phyloP scores from a whole-genome alignment of 2,329 filamentous ascomycete genomes.

The Colletotrichum godetiae region DNA sequence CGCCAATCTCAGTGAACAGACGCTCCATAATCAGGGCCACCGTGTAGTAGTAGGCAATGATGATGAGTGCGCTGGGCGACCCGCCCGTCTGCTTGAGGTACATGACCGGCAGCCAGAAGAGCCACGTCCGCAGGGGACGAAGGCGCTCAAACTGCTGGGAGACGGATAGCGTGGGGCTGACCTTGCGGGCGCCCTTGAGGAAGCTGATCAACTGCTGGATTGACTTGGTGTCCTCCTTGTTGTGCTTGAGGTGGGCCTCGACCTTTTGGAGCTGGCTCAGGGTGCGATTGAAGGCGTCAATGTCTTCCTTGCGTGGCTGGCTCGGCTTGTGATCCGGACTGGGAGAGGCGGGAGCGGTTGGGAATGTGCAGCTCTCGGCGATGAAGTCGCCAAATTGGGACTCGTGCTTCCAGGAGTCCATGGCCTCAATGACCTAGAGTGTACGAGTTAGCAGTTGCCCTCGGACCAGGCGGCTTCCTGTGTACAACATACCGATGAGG shows the following conservation, averaged over 20 bases:
- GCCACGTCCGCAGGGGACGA: conserved; percentile 88
- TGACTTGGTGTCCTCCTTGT: conserved; percentile 75
- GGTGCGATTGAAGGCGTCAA: conserved; percentile 74
- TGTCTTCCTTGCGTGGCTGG: conserved; percentile 75
- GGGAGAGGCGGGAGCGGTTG: conserved; percentile 73
- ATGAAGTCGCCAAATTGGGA: conserved; percentile 89
- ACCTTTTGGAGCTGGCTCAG: conserved; percentile 76
- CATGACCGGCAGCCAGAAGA: conserved; percentile 93
- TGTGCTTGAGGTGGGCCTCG: conserved; percentile 74
- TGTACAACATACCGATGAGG: conserved; percentile 77
- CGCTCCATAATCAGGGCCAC: conserved; percentile 89
- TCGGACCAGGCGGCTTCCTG: not conserved
- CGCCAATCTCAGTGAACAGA: conserved; percentile 90
- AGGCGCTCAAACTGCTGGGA: conserved; percentile 91
- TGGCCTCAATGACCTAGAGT: conserved; percentile 80
- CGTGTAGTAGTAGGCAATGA: conserved; percentile 92
- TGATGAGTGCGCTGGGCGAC: conserved; percentile 81
- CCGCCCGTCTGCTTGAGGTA: conserved; percentile 82
- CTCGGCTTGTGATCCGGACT: conserved; percentile 70
- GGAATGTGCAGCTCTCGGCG: conserved; percentile 80
- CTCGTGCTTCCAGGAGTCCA: conserved; percentile 92
- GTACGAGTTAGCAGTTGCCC: not conserved
- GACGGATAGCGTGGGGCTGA: conserved; percentile 75
- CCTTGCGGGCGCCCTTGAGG: conserved; percentile 77
- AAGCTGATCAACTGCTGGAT: conserved; percentile 78